Base-by-base conservation (phyloP, 1,139 yeast genomes). In the Taiozyma onychis region DNA sequence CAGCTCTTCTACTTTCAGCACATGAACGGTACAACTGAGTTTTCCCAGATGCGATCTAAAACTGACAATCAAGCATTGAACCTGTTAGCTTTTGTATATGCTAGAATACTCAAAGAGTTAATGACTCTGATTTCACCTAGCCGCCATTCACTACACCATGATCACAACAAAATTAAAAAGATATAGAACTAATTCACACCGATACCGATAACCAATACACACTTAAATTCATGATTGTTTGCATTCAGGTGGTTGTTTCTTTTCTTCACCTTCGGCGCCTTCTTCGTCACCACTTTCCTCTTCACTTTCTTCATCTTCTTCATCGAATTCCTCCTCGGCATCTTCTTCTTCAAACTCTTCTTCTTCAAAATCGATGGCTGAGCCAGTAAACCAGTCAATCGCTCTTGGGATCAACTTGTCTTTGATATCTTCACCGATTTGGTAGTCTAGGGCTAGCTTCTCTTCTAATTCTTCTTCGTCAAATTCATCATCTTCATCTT, bases 301-400 rank as follows among this genome's bases (percentile, higher is more conserved):
- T 24, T 66, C 66, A 14, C 61, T 68, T 10, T 62, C 68, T 34
- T 56, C 64, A 14, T 58, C 64, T 13, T 51, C 55, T 27, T 60
- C 65, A 28, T 63, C 66, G 3, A 61, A 64, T 11, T 61, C 68
- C 4, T 57, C 65, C 24, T 61, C 66, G 2, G 58, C 66, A 4
- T 61, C 68, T 7, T 62, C 69, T 13, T 64, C 73, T 11, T 63
- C 70, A n/a, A 63, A 70, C 9, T 67, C 73, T 18, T 70, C 74
- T 18, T 66, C 82, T 49, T 74, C 75, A 47, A 60, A 76, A 64
- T 66, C 83, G 52, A 91, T 80, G n/a, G 99, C 99, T 59, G 87
- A 90, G 48, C 99, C 98, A 18, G 98, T 91, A 69, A 89, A 93
- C 98, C 98, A 93, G 70, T 91, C 97, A 62, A 93, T 81, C 50